These are phyloP conservation scores for Apium graveolens DNA, from an alignment of 129 eudicot genomes.

Conservation along the genomic window DNA sequence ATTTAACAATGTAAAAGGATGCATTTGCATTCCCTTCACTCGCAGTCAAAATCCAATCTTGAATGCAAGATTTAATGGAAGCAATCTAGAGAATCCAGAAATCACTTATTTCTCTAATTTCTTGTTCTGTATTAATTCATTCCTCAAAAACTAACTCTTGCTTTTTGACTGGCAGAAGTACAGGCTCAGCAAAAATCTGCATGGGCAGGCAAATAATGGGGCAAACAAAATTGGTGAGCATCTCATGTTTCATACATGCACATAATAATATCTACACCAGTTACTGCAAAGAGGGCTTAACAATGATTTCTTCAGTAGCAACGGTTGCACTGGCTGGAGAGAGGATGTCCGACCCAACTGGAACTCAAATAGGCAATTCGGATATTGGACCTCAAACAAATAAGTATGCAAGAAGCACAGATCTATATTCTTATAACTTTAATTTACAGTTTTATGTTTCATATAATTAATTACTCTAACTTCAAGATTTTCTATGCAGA, in stretches of 20 bases:
- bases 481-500: not conserved
- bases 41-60: not conserved
- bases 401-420: not conserved
- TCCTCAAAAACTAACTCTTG: not conserved
- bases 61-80: not conserved
- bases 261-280: not conserved
- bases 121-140: not conserved
- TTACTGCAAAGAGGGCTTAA: not conserved
- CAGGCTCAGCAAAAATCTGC: slow-evolving; percentile 9
- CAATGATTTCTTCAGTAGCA: not conserved
- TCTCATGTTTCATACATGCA: not conserved
- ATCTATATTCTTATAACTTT: not conserved
- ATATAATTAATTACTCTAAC: not conserved
- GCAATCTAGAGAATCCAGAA: not conserved
- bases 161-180: slow-evolving; percentile 6
- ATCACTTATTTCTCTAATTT: not conserved
- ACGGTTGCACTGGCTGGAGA: slow-evolving; percentile 2
- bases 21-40: not conserved
- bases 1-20: not conserved
- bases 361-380: not conserved
- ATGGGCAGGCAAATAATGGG: slow-evolving; percentile 1
- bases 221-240: not conserved
- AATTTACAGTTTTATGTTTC: not conserved
- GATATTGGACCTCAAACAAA: not conserved
- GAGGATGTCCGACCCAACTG: not conserved